Evolutionary conservation across 148 eudicot genomes (phyloP), one percentile per base, ranked within the genome.

Genomic region (Cornus florida): DNA sequence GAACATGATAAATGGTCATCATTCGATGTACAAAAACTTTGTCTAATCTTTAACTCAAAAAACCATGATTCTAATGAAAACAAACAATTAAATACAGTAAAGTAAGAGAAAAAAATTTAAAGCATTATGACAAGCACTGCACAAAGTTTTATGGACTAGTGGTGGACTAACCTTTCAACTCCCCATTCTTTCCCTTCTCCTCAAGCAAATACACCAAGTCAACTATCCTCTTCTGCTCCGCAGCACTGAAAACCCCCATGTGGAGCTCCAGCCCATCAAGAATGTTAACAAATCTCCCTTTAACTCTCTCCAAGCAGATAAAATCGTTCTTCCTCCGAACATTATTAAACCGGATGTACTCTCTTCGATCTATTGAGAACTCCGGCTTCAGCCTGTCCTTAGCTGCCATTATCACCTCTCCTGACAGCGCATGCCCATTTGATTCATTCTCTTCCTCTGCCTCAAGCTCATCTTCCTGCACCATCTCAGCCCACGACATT

Each of bases 401-500:
- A 39, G 17, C 75, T n/a, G 17, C 80, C 19, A 22, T 84, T 9
- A 72, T 74, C 23, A 50, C 78, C 41, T 86, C 90, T 69, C 80
- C 90, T 66, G 81, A 75, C 4, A 67, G 32, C 76, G 38, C 74
- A 78, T 78, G 71, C 72, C 82, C 80, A 73, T 31, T 82, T 68
- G 70, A 81, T 70, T 87, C 95, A 71, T 50, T 81, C 70, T 82
- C 92, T 53, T 86, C 99, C 77, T 89, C 97, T 23, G 67, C 91
- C 71, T 83, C 92, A 75, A 91, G 85, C 78, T 92, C 97, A 81
- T 94, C 97, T 83, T 95, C 99, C 56, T 87, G 91, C 16, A 97
- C 91, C 91, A 96, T 93, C 78, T 96, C 99, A 4, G 98, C 99
- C 99, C 99, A 93, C 7, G 97, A 96, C 90, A n/a, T 84, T 86